Conservation (phyloP, 768 basidiomycete species). For the Termitomyces sp. region DNA sequence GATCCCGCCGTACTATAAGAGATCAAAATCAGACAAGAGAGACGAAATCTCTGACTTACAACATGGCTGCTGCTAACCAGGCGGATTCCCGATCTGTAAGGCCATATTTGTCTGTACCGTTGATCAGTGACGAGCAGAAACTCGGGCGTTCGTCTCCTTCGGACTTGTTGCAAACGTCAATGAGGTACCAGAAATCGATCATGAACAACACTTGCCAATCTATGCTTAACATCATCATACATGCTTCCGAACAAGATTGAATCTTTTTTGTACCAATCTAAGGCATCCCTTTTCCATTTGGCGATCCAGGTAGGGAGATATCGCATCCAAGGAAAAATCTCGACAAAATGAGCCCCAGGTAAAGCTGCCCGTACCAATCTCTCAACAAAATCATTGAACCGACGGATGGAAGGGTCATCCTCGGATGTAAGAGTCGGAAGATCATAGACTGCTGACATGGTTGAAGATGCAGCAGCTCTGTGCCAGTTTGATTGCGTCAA, state of each 20-base stretch:
- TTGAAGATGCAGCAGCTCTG: not conserved
- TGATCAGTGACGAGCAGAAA: too few species aligned
- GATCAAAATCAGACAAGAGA: too few species aligned
- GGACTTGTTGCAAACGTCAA: too few species aligned
- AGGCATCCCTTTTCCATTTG: not conserved
- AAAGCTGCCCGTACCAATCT: conserved; percentile 13
- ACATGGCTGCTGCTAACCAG: too few species aligned
- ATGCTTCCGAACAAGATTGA: not conserved
- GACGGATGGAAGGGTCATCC: not conserved
- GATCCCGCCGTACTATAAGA: too few species aligned
- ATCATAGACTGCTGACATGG: not conserved
- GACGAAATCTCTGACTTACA: too few species aligned
- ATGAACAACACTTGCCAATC: not conserved
- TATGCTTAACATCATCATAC: not conserved
- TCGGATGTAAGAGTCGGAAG: not conserved
- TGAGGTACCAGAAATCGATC: too few species aligned
- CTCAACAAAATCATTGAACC: not conserved
- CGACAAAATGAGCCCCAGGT: conserved; percentile 9
- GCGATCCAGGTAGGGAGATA: not conserved
- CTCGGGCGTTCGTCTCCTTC: too few species aligned
- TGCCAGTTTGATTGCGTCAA: not conserved
- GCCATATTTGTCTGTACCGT: too few species aligned
- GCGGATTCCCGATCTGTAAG: too few species aligned
- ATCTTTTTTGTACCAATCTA: not conserved
- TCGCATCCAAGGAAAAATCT: not conserved